Evolutionary conservation across 345 rosid genomes (phyloP).

Genomic region (Streptanthus diversifolius): DNA sequence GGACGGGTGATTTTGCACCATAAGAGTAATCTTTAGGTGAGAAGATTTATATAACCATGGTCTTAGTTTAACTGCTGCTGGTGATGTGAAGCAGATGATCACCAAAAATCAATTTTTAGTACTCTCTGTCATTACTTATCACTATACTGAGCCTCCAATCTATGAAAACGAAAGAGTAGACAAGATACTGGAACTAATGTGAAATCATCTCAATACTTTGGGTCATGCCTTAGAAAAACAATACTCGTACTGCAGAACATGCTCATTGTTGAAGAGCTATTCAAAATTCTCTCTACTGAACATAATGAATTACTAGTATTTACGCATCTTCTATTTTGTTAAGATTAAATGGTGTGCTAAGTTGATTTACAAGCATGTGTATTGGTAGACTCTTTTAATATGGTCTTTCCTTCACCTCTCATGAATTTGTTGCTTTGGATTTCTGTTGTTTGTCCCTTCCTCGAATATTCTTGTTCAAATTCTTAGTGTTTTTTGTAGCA

Average conservation of each 20-base stretch:
- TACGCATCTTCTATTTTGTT: neutral
- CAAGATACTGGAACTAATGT: neutral
- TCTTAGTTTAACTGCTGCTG: slow-evolving; percentile 68
- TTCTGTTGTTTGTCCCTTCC: neutral
- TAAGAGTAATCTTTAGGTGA: neutral
- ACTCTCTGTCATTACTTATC: slow-evolving; percentile 10
- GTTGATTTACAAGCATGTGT: neutral
- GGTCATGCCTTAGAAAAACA: neutral
- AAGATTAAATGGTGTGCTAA: neutral
- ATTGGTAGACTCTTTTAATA: neutral
- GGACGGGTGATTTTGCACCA: neutral
- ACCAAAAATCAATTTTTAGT: slow-evolving; percentile 50
- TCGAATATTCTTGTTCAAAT: neutral
- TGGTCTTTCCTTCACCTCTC: neutral
- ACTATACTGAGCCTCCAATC: neutral
- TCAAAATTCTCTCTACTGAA: neutral
- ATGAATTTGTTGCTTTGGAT: neutral
- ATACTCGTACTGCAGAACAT: neutral
- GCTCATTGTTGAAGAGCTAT: neutral
- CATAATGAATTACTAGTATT: neutral
- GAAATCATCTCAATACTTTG: neutral
- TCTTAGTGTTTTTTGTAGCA: neutral
- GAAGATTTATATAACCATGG: slow-evolving; percentile 29
- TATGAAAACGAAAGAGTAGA: neutral
- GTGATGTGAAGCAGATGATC: slow-evolving; percentile 78